Conservation (phyloP, 345 rosid species). For the Eucalyptus sp. region DNA sequence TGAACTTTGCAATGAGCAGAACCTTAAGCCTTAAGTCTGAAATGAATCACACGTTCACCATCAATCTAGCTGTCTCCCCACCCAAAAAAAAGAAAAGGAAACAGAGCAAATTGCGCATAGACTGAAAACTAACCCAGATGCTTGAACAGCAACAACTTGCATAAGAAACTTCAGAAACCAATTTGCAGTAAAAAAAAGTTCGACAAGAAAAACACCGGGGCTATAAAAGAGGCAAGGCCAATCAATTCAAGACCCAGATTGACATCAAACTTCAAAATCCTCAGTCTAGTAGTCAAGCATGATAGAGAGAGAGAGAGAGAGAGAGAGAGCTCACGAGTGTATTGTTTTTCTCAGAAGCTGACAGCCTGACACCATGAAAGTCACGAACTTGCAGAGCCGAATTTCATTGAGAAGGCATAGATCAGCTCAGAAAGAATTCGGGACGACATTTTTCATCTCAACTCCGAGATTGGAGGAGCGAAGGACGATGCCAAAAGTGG, state of each 20-base stretch:
- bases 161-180: neutral
- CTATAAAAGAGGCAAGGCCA: neutral
- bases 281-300: neutral
- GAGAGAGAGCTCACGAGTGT: neutral
- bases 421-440: neutral
- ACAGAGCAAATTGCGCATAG: neutral
- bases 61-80: neutral
- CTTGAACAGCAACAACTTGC: neutral
- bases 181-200: neutral
- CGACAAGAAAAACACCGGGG: neutral
- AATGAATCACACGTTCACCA: neutral
- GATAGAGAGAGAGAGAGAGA: neutral
- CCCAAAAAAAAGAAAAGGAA: neutral
- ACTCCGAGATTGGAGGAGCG: neutral
- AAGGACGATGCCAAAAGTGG: neutral
- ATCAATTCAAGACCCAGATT: neutral
- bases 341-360: neutral
- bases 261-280: neutral
- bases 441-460: neutral
- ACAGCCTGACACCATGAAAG: neutral
- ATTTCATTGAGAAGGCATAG: neutral
- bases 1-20: neutral
- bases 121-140: neutral
- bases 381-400: neutral
- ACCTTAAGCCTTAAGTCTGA: neutral